Conservation (phyloP, 2,329 filamentous ascomycete species). For the Chaetomiaceae sp. region DNA sequence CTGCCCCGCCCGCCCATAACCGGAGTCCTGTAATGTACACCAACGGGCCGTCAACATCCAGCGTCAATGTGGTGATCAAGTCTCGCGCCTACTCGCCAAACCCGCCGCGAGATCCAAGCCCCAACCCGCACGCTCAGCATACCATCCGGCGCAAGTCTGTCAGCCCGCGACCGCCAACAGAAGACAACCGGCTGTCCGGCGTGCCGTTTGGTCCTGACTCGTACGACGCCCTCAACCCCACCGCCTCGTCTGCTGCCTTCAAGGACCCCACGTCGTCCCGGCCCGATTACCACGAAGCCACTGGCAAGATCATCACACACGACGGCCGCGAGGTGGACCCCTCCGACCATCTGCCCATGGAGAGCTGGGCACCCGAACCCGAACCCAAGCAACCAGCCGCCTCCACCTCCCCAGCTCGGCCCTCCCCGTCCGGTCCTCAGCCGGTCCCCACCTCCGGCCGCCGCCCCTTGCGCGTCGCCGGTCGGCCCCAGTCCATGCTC, state of each 20-base stretch:
- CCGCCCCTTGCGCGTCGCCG: constrained; percentile 46
- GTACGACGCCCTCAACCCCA: constrained; percentile 68
- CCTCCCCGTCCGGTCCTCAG: constrained; percentile 49
- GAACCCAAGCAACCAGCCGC: constrained; percentile 51
- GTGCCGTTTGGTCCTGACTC: constrained; percentile 71
- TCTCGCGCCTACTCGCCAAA: constrained; percentile 41
- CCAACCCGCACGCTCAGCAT: constrained; percentile 33
- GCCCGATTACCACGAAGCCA: constrained; percentile 46
- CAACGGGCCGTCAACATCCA: constrained; percentile 29
- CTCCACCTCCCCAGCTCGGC: constrained; percentile 35
- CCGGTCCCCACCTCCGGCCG: constrained; percentile 48
- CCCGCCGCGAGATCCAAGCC: constrained; percentile 31
- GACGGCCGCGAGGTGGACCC: constrained; percentile 75
- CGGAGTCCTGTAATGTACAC: constrained; percentile 40
- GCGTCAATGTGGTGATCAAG: constrained; percentile 33
- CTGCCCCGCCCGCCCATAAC: constrained; percentile 39
- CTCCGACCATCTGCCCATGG: constrained; percentile 72
- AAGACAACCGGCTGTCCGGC: constrained; percentile 48
- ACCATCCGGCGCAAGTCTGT: constrained; percentile 67
- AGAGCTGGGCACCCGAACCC: constrained; percentile 73
- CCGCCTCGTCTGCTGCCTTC: constrained; percentile 35
- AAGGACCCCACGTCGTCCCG: constrained; percentile 30
- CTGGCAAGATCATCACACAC: constrained; percentile 68
- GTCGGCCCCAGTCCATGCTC: constrained; percentile 46
- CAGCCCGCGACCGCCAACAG: constrained; percentile 58